These are phyloP conservation scores for Malbranchea zuffiana DNA, from an alignment of 2,329 filamentous ascomycete genomes.

Conservation along the genomic window DNA sequence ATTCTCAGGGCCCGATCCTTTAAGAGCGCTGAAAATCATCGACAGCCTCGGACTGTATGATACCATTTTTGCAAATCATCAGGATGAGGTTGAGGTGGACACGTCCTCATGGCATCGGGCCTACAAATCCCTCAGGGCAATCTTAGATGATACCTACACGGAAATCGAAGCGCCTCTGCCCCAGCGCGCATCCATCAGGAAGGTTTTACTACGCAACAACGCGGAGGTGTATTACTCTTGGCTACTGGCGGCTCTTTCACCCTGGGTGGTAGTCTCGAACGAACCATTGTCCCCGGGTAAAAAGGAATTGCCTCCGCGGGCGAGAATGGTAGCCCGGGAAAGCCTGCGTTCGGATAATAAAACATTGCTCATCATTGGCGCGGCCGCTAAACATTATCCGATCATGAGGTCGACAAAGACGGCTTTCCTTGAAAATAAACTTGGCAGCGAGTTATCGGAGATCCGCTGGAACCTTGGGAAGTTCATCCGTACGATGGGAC, in stretches of 20 bases:
- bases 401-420: slow-evolving; percentile 54
- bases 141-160: slow-evolving; percentile 27
- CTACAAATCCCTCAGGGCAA: slow-evolving; percentile 52
- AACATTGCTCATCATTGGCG: slow-evolving; percentile 55
- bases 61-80: slow-evolving; percentile 34
- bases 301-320: slow-evolving; percentile 48
- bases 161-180: slow-evolving; percentile 10
- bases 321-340: slow-evolving; percentile 57
- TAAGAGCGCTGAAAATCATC: slow-evolving; percentile 29
- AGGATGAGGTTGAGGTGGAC: slow-evolving; percentile 45
- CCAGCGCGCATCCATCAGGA: slow-evolving; percentile 21
- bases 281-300: slow-evolving; percentile 31
- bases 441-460: slow-evolving; percentile 24
- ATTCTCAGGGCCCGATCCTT: slow-evolving; percentile 29
- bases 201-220: slow-evolving; percentile 49
- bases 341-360: slow-evolving; percentile 73
- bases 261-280: slow-evolving; percentile 52
- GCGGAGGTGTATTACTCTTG: slow-evolving; percentile 64
- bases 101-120: slow-evolving; percentile 50
- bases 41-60: slow-evolving; percentile 29
- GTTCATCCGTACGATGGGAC: slow-evolving; percentile 26
- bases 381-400: slow-evolving; percentile 50
- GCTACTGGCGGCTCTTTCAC: slow-evolving; percentile 62
- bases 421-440: slow-evolving; percentile 20
- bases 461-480: slow-evolving; percentile 29